These are phyloP conservation scores for Acer saccharum DNA, from an alignment of 345 rosid genomes.

Conservation along the genomic window DNA sequence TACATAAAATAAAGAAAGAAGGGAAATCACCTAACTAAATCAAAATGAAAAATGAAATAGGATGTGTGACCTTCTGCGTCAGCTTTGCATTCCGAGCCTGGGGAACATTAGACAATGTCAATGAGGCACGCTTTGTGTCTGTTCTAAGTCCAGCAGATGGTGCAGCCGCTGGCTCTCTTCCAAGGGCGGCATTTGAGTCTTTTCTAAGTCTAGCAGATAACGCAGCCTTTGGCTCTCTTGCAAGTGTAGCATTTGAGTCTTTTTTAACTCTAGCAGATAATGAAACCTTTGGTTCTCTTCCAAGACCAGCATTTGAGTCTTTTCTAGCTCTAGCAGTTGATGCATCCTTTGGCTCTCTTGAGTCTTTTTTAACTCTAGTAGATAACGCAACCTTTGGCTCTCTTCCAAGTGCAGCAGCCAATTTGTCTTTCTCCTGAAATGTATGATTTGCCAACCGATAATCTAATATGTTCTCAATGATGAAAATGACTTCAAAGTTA, in stretches of 20 bases:
- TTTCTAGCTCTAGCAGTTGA: neutral
- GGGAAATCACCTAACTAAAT: neutral
- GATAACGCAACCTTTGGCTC: neutral
- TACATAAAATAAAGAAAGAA: neutral
- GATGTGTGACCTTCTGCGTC: neutral
- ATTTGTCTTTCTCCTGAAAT: conserved; percentile 15
- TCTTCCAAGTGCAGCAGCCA: neutral
- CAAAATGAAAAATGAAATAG: neutral
- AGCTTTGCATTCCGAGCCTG: neutral
- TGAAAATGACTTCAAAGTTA: too few relatives aligned
- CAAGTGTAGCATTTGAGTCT: neutral
- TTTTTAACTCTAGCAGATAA: neutral
- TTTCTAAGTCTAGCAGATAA: neutral
- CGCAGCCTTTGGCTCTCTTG: neutral
- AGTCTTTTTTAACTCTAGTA: neutral
- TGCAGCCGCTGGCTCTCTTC: neutral
- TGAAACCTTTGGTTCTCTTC: neutral
- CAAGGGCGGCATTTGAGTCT: neutral
- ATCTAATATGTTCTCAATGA: neutral
- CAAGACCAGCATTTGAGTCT: neutral
- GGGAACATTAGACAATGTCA: neutral
- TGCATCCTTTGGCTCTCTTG: neutral
- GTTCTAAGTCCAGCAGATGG: neutral
- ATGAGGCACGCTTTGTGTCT: neutral
- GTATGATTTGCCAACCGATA: neutral